These are phyloP conservation scores for Chionographis japonica DNA, from an alignment of 106 monocot species.

Conservation along the genomic window DNA sequence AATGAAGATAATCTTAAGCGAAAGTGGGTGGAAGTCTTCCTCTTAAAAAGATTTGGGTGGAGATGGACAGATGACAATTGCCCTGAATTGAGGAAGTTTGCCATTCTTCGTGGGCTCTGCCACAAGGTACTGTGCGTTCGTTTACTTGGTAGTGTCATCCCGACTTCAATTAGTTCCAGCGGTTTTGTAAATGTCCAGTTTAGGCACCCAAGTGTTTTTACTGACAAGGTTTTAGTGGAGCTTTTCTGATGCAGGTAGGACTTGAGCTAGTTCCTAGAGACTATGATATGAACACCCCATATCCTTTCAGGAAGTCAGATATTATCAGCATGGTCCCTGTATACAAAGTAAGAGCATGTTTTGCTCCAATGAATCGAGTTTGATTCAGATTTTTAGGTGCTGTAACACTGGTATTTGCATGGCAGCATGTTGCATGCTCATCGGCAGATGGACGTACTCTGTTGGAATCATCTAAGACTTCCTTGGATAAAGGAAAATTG, in stretches of 20 bases:
- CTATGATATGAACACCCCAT: conserved; percentile 70
- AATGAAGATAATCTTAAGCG: conserved; percentile 42
- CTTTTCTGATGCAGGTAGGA: conserved; percentile 57
- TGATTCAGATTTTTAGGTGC: not conserved
- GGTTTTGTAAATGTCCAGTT: too few species aligned
- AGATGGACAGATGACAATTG: conserved; percentile 57
- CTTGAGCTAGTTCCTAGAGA: conserved; percentile 88
- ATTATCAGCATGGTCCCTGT: conserved; percentile 90
- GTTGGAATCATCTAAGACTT: conserved; percentile 92
- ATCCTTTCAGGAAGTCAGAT: conserved; percentile 77
- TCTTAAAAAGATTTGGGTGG: conserved; percentile 83
- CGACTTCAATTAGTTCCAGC: not conserved
- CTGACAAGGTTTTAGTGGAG: not conserved
- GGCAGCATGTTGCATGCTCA: conserved; percentile 90
- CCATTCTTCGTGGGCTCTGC: conserved; percentile 88
- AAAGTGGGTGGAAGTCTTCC: conserved; percentile 72
- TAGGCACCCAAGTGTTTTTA: too few species aligned
- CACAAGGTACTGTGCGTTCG: conserved; percentile 66
- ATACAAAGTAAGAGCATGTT: conserved; percentile 62
- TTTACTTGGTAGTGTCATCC: not conserved
- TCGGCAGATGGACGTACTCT: conserved; percentile 95
- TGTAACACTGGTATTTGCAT: conserved; percentile 12
- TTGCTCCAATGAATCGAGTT: conserved; percentile 5
- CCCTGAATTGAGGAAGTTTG: conserved; percentile 67
- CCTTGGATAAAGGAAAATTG: conserved; percentile 91